Conservation (phyloP, 2,329 filamentous ascomycete species). For the Dryadomyces quercivorus region DNA sequence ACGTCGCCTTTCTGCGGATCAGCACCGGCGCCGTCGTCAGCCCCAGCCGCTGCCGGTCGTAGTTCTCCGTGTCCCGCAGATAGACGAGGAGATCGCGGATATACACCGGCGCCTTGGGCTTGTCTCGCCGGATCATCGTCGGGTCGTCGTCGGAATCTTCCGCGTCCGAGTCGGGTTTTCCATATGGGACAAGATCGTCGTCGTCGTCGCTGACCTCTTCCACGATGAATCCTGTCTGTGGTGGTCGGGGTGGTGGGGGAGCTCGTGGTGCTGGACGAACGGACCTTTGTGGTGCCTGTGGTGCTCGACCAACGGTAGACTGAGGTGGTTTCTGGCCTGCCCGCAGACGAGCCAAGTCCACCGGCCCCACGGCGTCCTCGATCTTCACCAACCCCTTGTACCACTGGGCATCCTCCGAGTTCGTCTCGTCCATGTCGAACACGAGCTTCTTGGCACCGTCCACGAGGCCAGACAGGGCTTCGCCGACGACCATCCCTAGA, state of each 20-base stretch:
- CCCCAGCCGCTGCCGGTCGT: slow-evolving; percentile 72
- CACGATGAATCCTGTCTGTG: slow-evolving; percentile 37
- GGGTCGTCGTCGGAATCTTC: slow-evolving; percentile 93
- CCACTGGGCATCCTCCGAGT: slow-evolving; percentile 59
- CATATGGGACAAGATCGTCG: slow-evolving; percentile 63
- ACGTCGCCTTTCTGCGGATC: slow-evolving; percentile 78
- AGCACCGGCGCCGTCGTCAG: slow-evolving; percentile 64
- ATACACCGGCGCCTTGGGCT: slow-evolving; percentile 76
- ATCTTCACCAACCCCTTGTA: slow-evolving; percentile 56
- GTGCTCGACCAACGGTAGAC: too few species aligned
- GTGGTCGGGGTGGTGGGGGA: neutral
- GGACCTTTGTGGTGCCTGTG: too few species aligned
- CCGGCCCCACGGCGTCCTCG: slow-evolving; percentile 49
- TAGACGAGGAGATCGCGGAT: slow-evolving; percentile 72
- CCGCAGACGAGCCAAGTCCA: slow-evolving; percentile 31
- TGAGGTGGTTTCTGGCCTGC: too few species aligned
- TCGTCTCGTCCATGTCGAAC: slow-evolving; percentile 73
- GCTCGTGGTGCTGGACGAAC: too few species aligned
- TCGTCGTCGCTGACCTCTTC: slow-evolving; percentile 53
- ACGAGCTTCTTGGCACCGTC: slow-evolving; percentile 63
- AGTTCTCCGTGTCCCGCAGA: slow-evolving; percentile 69
- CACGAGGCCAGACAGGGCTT: slow-evolving; percentile 50
- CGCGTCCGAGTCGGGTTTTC: slow-evolving; percentile 75
- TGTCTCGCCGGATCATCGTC: slow-evolving; percentile 72
- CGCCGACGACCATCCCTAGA: slow-evolving; percentile 79